phyloP scores from a whole-genome alignment of 352 stramenopile species.

The Pythium sukuiense region DNA sequence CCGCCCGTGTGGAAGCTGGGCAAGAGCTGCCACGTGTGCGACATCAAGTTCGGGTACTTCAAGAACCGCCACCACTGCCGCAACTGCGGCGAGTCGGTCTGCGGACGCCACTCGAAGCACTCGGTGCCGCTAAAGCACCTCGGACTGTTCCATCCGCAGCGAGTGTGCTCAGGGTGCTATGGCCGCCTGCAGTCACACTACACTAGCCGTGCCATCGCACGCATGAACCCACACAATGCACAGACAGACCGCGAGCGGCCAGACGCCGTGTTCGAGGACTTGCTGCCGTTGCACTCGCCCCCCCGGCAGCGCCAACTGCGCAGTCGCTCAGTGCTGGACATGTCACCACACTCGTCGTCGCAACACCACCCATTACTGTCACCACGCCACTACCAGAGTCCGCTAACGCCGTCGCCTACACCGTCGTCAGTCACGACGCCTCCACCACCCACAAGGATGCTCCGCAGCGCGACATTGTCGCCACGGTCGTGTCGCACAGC shows the following conservation, averaged over 20 bases:
- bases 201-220: slow-evolving; percentile 32
- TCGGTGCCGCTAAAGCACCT: slow-evolving; percentile 60
- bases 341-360: background rate
- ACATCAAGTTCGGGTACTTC: slow-evolving; percentile 76
- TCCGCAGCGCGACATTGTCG: slow-evolving; percentile 23
- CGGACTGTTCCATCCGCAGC: slow-evolving; percentile 52
- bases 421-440: background rate
- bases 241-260: background rate
- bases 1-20: slow-evolving; percentile 53
- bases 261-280: slow-evolving; percentile 10
- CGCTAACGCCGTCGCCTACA: slow-evolving; percentile 8
- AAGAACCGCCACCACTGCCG: slow-evolving; percentile 79
- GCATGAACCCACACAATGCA: slow-evolving; percentile 16
- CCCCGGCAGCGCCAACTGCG: slow-evolving; percentile 2
- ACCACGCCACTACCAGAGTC: slow-evolving; percentile 5
- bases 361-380: slow-evolving; percentile 18
- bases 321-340: slow-evolving; percentile 18
- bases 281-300: slow-evolving; percentile 8
- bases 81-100: slow-evolving; percentile 80
- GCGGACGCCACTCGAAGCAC: slow-evolving; percentile 63
- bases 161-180: slow-evolving; percentile 70
- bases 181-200: slow-evolving; percentile 55
- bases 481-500: slow-evolving; percentile 9
- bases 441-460: background rate
- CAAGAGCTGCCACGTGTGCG: slow-evolving; percentile 64